Evolutionary conservation across 176 grass and related monocot genomes (phyloP), one percentile per base, ranked within the genome.

Genomic region (Oryza punctata): DNA sequence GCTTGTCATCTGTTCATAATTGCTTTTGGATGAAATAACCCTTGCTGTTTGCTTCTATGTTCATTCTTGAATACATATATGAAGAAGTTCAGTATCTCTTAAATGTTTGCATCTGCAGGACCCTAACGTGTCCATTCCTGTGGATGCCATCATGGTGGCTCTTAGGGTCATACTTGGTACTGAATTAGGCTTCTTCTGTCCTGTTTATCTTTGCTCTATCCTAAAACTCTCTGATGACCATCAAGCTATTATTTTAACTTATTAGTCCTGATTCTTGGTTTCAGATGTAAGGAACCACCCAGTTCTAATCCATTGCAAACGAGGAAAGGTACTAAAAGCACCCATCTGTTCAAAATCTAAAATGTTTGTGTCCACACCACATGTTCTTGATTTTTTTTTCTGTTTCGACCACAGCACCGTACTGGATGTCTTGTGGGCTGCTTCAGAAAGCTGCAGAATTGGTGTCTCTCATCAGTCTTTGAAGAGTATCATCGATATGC

Each of bases 151-250:
- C 80, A 81, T 87, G 54, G 81, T 68, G 67, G 78, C 85, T 81
- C 88, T 94, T 88, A 88, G 77, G 72, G 72, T 94, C 85, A 79
- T 94, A 77, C 88, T 94, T 94, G 92, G 88, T 94, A 94, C 81
- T 67, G 50, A 79, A 67, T 80, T 88, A 78, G 72, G 71, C 65
- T 82, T 43, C 61, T 61, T 43, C 49, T 61, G 67, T 81, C 40
- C 46, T 12, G 33, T 79, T 86, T 12, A 80, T 21, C 61, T 68
- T 43, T 84, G 32, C 19, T 59, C 2, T 60, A n/a, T 7, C 3
- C 3, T 24, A 37, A 0, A 52, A 84, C 7, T 69, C 32, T 41
- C 38, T 25, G 26, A 32, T 23, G 11, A 68, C 19, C 11, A 5
- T 60, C 24, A 60, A 57, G n/a, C 15, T 74, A 54, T 21, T 45